These are phyloP conservation scores for Cladophialophora chaetospira DNA, from an alignment of 2,329 filamentous ascomycete species.

Conservation along the genomic window DNA sequence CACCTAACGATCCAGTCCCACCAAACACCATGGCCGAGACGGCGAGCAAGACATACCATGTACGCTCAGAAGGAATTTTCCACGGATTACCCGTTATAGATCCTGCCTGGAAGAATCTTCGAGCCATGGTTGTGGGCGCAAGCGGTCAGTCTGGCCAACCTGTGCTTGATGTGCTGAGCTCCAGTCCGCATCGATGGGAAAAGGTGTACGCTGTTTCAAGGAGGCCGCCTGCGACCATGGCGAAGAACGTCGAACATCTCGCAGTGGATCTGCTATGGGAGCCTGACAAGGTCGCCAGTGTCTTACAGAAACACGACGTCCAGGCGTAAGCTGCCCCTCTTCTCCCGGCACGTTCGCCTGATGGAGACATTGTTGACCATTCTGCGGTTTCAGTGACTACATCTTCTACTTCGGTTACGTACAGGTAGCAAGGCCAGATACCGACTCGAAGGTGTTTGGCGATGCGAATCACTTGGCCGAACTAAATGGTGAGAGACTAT, in stretches of 20 bases:
- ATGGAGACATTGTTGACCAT: conserved; percentile 4
- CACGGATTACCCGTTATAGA: conserved; percentile 20
- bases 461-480: conserved; percentile 16
- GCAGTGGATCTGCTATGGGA: conserved; percentile 14
- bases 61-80: conserved; percentile 21
- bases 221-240: conserved; percentile 41
- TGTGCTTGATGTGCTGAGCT: conserved; percentile 14
- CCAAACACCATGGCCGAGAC: conserved; percentile 7
- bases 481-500: conserved; percentile 16
- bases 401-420: conserved; percentile 25
- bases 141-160: conserved; percentile 16
- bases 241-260: conserved; percentile 15
- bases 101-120: conserved; percentile 4
- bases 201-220: conserved; percentile 55
- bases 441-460: conserved; percentile 16
- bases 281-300: conserved; percentile 11
- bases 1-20: background rate
- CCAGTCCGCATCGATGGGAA: conserved; percentile 47
- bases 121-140: conserved; percentile 16
- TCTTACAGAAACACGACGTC: conserved; percentile 16
- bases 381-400: conserved; percentile 13
- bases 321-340: conserved; percentile 16
- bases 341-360: no score
- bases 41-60: conserved; percentile 13
- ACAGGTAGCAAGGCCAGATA: conserved; percentile 16